phyloP scores from a whole-genome alignment of 106 monocot genomes.

The Narthecium ossifragum region DNA sequence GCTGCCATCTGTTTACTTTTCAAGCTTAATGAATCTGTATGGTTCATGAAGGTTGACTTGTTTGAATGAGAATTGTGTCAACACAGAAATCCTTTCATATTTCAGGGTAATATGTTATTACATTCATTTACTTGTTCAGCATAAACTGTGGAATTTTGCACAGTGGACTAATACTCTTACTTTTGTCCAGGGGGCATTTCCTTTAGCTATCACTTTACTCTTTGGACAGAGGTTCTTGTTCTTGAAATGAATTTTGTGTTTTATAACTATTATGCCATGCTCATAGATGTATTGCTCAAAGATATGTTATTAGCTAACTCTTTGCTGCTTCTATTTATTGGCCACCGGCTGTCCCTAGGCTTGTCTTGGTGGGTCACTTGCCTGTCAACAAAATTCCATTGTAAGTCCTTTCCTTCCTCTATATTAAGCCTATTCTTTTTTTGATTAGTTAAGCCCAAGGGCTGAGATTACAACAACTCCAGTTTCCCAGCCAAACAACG shows the following conservation, averaged over 20 bases:
- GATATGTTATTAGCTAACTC: background rate
- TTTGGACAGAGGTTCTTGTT: conserved; percentile 64
- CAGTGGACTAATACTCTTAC: conserved; percentile 90
- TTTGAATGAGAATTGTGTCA: background rate
- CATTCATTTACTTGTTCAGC: conserved; percentile 33
- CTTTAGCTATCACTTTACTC: conserved; percentile 77
- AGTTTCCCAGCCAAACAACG: no score
- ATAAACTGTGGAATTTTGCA: conserved; percentile 93
- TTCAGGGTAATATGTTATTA: background rate
- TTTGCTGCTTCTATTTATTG: conserved; percentile 6
- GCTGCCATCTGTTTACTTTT: background rate
- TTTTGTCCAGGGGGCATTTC: conserved; percentile 90
- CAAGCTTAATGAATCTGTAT: background rate
- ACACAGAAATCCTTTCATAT: background rate
- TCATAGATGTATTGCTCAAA: no score
- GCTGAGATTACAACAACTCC: no score
- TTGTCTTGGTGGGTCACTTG: conserved; percentile 77
- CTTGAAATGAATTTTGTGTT: no score
- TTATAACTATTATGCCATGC: no score
- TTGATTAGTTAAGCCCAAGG: no score
- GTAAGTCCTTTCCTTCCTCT: conserved; percentile 25
- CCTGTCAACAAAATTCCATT: conserved; percentile 95
- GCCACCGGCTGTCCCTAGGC: conserved; percentile 77
- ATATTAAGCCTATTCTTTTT: no score
- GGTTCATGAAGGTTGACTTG: background rate